Percentiles rank a stretch among this genome's conserved stretches.
Evolutionary conservation across 352 stramenopile species (phyloP).

Genomic region (Globisporangium nagaii): DNA sequence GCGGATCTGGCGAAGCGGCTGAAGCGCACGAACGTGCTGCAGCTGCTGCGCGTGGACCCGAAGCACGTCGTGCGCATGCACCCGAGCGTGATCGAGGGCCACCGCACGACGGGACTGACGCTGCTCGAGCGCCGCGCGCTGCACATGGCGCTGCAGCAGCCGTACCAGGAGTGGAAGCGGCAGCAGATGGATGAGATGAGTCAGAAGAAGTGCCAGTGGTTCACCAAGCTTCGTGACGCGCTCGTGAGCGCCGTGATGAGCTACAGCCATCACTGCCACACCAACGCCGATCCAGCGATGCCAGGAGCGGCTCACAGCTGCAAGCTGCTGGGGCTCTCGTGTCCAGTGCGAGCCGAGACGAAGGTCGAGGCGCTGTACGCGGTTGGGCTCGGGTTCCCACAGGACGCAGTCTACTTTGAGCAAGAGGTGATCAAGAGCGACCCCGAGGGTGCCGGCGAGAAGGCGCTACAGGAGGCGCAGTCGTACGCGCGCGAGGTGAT

Average conservation of each 20-base stretch:
- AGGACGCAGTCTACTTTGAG: conserved; percentile 29
- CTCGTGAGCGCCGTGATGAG: conserved; percentile 31
- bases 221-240: conserved; percentile 67
- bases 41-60: conserved; percentile 71
- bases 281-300: not conserved
- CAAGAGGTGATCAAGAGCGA: conserved; percentile 73
- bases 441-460: conserved; percentile 51
- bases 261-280: conserved; percentile 23
- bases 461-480: conserved; percentile 51
- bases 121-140: conserved; percentile 85
- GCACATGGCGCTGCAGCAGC: conserved; percentile 56
- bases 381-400: conserved; percentile 40
- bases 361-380: conserved; percentile 41
- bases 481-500: conserved; percentile 36
- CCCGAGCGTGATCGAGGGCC: conserved; percentile 63
- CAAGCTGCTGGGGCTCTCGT: conserved; percentile 35
- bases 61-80: conserved; percentile 80
- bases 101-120: conserved; percentile 56
- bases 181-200: conserved; percentile 81
- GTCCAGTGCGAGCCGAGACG: conserved; percentile 41
- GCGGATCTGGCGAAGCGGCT: conserved; percentile 71
- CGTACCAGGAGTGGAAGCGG: conserved; percentile 64
- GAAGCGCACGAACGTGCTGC: conserved; percentile 87
- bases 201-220: conserved; percentile 78
- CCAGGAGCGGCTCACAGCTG: conserved; percentile 21